Evolutionary conservation across 257 asterid species (phyloP), one percentile per base, ranked within the genome.

Genomic region (Fraxinus quadrangulata): DNA sequence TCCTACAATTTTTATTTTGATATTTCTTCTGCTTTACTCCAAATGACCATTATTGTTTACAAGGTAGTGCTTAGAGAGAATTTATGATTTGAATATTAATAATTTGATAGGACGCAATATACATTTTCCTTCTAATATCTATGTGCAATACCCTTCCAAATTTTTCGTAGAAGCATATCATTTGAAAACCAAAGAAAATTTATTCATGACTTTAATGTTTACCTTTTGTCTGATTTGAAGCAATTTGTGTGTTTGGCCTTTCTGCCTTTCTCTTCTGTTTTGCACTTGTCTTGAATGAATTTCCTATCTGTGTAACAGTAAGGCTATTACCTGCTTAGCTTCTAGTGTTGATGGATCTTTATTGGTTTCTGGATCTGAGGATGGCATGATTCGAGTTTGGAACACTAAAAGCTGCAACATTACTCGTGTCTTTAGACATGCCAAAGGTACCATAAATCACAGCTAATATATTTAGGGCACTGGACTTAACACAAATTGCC

Each of bases 361-460:
- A 61, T 84, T 96, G 81, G 87, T 89, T 65, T 92, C 97, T 85
- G 98, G 97, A 74, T 90, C 97, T 66, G 97, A 92, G 83, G 97
- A 96, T 86, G 99, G 98, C 75, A 85, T 88, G 92, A 76, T 95
- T 79, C 90, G 97, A 81, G 91, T 93, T 75, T 95, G 97, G 98
- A 90, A 95, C 81, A 89, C 97, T 39, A 89, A 84, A 82, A 88
- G 88, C 59, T 84, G 83, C 74, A 93, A 85, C 82, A 90, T 89
- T 39, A 61, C 71, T 79, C 99, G 95, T 5, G 83, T 85, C 72
- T 85, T 90, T 49, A 89, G 85, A 81, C 96, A 92, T 68, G 80
- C 95, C 51, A 93, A 93, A 89, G 99, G 99, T 92, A 88, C 51
- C 33, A 23, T 19, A 16, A 17, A 63, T 26, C 56, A 9, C 59